Evolutionary conservation across 805 yeast genomes (phyloP).

Genomic region (Suhomyces emberorum): DNA sequence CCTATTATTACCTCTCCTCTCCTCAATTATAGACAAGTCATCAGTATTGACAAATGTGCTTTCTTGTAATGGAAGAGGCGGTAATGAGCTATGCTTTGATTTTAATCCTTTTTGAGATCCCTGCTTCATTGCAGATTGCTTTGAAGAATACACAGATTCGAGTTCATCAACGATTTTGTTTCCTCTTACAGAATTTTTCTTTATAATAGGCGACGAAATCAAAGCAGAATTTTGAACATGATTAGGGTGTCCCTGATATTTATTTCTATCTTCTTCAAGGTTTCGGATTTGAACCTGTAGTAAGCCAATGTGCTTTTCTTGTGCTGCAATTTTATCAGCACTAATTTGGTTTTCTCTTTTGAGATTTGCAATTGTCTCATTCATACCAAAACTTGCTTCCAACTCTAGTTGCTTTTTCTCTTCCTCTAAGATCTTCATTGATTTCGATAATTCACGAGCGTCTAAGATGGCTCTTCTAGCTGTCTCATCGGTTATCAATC

Average conservation of each 20-base stretch:
- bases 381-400: constrained; percentile 19
- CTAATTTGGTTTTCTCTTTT: constrained; percentile 19
- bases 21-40: constrained; percentile 10
- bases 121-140: neutral
- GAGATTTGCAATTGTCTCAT: constrained; percentile 20
- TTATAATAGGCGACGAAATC: constrained; percentile 3
- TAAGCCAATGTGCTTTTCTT: constrained; percentile 22
- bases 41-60: constrained; percentile 8
- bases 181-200: neutral
- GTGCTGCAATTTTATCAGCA: constrained; percentile 20
- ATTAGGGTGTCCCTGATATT: neutral
- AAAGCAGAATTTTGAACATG: neutral
- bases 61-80: neutral
- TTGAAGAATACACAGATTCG: constrained; percentile 10
- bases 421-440: constrained; percentile 18
- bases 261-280: constrained; percentile 17
- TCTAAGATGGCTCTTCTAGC: constrained; percentile 35
- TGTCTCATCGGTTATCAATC: constrained; percentile 32
- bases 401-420: constrained; percentile 20
- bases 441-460: constrained; percentile 21
- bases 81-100: neutral
- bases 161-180: constrained; percentile 10
- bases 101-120: neutral
- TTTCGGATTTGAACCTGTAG: constrained; percentile 22
- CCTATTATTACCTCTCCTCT: constrained; percentile 2